Conservation (phyloP, 176 grass and related monocot genomes). For the Aegilops longissima region DNA sequence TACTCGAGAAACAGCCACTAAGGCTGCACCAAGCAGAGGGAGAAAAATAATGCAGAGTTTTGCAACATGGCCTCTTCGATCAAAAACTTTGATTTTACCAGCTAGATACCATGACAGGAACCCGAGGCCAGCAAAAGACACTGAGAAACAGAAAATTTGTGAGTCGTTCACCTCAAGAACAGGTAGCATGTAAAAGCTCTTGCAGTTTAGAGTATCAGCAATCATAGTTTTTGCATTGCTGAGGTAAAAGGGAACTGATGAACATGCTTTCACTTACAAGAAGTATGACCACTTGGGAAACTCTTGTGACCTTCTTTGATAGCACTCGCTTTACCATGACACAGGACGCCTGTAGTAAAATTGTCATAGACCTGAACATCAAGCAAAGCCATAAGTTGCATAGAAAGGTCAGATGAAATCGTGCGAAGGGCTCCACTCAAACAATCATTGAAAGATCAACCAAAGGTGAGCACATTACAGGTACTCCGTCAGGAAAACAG, state of each 20-base stretch:
- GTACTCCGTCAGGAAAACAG: constrained; percentile 70
- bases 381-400: constrained; percentile 2
- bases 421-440: neutral
- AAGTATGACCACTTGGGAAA: constrained; percentile 79
- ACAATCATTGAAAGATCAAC: neutral
- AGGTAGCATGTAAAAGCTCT: neutral
- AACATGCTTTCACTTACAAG: constrained; percentile 52
- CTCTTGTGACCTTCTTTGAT: constrained; percentile 91
- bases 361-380: constrained; percentile 51
- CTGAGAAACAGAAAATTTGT: constrained; percentile 38
- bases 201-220: constrained; percentile 1
- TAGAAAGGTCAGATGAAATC: neutral
- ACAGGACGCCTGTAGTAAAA: constrained; percentile 53
- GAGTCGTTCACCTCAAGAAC: neutral
- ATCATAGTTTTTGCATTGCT: neutral
- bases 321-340: constrained; percentile 63
- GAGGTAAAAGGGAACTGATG: constrained; percentile 15
- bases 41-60: constrained; percentile 67
- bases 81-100: constrained; percentile 73
- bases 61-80: constrained; percentile 55
- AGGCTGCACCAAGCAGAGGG: constrained; percentile 63
- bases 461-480: constrained; percentile 32
- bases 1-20: constrained; percentile 70
- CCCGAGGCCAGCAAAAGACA: constrained; percentile 80
- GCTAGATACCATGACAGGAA: constrained; percentile 77